phyloP scores from a whole-genome alignment of 2,329 filamentous ascomycete species.

The Fusarium verrucosum region DNA sequence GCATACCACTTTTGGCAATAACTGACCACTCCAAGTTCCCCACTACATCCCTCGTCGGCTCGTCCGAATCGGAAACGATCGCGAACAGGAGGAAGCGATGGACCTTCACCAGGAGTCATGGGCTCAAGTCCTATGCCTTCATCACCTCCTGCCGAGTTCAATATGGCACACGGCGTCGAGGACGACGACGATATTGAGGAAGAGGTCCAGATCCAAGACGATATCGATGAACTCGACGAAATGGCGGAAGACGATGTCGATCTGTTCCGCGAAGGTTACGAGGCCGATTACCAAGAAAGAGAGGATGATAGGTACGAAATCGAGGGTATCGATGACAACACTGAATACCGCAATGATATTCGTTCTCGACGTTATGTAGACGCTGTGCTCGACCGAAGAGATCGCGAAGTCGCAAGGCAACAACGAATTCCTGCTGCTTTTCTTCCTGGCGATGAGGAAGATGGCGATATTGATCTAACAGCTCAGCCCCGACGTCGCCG shows the following conservation, averaged over 20 bases:
- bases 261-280: slow-evolving; percentile 77
- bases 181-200: slow-evolving; percentile 78
- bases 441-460: slow-evolving; percentile 83
- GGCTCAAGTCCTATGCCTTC: slow-evolving; percentile 73
- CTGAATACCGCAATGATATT: slow-evolving; percentile 73
- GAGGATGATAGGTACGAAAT: slow-evolving; percentile 75
- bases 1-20: not conserved
- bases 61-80: slow-evolving; percentile 65
- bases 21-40: slow-evolving; percentile 68
- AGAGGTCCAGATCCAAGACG: slow-evolving; percentile 76
- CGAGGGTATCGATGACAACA: slow-evolving; percentile 79
- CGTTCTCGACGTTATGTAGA: slow-evolving; percentile 76
- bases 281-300: slow-evolving; percentile 74
- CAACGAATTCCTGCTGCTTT: slow-evolving; percentile 74
- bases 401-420: slow-evolving; percentile 74
- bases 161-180: slow-evolving; percentile 72
- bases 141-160: slow-evolving; percentile 67
- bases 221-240: slow-evolving; percentile 81
- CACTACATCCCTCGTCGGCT: slow-evolving; percentile 79
- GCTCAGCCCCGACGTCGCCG: slow-evolving; percentile 85
- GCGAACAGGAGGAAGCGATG: slow-evolving; percentile 62
- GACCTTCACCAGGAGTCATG: slow-evolving; percentile 59
- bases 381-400: slow-evolving; percentile 75
- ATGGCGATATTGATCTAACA: slow-evolving; percentile 84
- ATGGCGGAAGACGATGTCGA: slow-evolving; percentile 84